Base-by-base conservation (phyloP, 148 eudicot species). In the Chenopodium suecicum region DNA sequence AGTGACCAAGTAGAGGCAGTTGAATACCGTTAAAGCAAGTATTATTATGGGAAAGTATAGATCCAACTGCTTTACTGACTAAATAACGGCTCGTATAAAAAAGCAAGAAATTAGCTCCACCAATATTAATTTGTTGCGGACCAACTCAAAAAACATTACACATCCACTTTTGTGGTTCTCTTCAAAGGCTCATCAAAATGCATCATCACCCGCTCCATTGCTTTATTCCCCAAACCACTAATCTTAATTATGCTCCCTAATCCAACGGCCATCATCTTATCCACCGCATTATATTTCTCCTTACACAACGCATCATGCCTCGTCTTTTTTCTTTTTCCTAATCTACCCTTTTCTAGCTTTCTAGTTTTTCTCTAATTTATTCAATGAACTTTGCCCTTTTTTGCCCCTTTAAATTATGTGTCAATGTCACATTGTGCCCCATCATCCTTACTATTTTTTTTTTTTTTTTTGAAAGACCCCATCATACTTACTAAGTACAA, bases 231-330 rank as follows among this genome's bases (percentile, higher is more conserved):
- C 20, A 56, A 2, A 56, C 1, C 4, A 56, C 14, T 48, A 41
- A 41, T 48, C 52, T 48, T 48, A 48, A 48, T 9, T 48, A 72
- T 72, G 75, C 47, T 0, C 41, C 82, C 71, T 20, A 27, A 19
- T 64, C 25, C 22, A 74, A 64, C 78, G 78, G 78, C 83, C 83
- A 64, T n/a, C 50, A 74, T 81, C 83, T 64, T 70, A 44, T 66
- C 71, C 14, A 29, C 32, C 56, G 52, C 63, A 74, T 32, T 34
- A 20, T 9, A 12, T 60, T 73, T 72, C 77, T 70, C 71, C 71
- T 73, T 37, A 62, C 77, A 71, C 31, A 80, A 73, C 82, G 82
- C 77, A 80, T 65, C 23, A 72, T 20, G 54, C 29, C 46, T 20
- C 34, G 70, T 29, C 27, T 34, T 1, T 46, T 25, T 27, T 37